A percentile compares a stretch with the other conserved stretches of the same genome.
Evolutionary conservation across 495 filamentous ascomycete genomes (phyloP).

Genomic region (Symbiotaphrina buchneri): DNA sequence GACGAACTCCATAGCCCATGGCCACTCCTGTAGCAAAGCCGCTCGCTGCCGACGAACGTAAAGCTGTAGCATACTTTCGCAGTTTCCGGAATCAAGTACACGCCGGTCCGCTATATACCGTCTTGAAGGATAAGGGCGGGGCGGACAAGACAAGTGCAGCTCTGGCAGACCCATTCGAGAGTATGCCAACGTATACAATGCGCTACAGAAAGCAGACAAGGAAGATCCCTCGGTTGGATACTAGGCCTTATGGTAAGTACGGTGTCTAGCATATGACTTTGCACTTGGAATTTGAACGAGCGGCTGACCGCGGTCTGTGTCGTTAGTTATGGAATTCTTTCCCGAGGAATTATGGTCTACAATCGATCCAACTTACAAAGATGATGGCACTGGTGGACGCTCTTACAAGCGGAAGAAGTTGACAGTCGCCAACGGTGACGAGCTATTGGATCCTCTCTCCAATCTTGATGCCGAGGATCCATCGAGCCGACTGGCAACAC

Average conservation of each 20-base stretch:
- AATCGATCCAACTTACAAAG: constrained; percentile 20
- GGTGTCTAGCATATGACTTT: too few species aligned
- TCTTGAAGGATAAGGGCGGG: constrained; percentile 23
- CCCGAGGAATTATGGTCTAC: constrained; percentile 29
- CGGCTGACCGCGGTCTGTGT: background rate
- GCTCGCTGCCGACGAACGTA: constrained; percentile 10
- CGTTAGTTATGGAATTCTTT: constrained; percentile 28
- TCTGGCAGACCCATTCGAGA: constrained; percentile 30
- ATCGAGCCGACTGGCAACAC: too few species aligned
- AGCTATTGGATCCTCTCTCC: background rate
- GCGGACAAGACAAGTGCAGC: constrained; percentile 15
- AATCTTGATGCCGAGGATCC: background rate
- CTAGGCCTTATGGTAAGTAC: constrained; percentile 26
- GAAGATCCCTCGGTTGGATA: constrained; percentile 23
- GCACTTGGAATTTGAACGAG: background rate
- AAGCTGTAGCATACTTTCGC: constrained; percentile 20
- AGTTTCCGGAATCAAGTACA: constrained; percentile 26
- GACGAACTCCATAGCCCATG: constrained; percentile 4
- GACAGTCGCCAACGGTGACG: constrained; percentile 1
- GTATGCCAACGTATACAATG: constrained; percentile 33
- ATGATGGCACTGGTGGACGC: constrained; percentile 4
- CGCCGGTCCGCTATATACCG: constrained; percentile 33
- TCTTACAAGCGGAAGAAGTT: constrained; percentile 4
- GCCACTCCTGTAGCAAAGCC: constrained; percentile 10
- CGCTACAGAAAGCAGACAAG: constrained; percentile 30